A percentile compares a stretch with the other conserved stretches of the same genome.
These are phyloP conservation scores for Saccharomycopsis microspora DNA, from an alignment of 805 yeast species.

Conservation along the genomic window DNA sequence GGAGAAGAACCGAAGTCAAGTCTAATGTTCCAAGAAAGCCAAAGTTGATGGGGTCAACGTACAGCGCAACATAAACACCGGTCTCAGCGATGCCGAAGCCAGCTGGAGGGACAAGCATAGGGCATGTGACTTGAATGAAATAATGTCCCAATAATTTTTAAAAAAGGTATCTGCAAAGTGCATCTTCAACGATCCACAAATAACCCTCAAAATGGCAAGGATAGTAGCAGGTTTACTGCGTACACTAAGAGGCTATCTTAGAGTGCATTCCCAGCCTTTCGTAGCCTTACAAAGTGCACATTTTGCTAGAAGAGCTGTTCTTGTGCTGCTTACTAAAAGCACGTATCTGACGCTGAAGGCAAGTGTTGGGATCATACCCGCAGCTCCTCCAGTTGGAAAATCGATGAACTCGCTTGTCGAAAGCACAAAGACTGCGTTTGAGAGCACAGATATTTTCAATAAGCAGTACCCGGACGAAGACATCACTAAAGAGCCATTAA, in stretches of 20 bases:
- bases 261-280: too few species aligned
- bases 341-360: too few species aligned
- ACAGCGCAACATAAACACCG: constrained; percentile 74
- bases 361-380: too few species aligned
- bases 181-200: too few species aligned
- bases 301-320: too few species aligned
- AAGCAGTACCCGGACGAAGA: constrained; percentile 5
- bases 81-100: constrained; percentile 87
- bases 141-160: neutral
- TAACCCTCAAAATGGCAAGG: too few species aligned
- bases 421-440: constrained; percentile 6
- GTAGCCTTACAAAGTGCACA: too few species aligned
- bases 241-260: too few species aligned
- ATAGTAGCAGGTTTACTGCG: too few species aligned
- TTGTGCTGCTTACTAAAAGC: too few species aligned
- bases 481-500: constrained; percentile 18
- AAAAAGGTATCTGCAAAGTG: neutral
- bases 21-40: constrained; percentile 69
- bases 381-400: neutral
- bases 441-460: constrained; percentile 9
- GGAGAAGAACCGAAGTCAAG: constrained; percentile 54
- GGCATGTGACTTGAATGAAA: neutral
- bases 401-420: constrained; percentile 11
- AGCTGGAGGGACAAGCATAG: constrained; percentile 85
- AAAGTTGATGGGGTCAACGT: constrained; percentile 62